Base-by-base conservation (phyloP, 1,139 yeast species). In the Yamadazyma spencermartinsiae region DNA sequence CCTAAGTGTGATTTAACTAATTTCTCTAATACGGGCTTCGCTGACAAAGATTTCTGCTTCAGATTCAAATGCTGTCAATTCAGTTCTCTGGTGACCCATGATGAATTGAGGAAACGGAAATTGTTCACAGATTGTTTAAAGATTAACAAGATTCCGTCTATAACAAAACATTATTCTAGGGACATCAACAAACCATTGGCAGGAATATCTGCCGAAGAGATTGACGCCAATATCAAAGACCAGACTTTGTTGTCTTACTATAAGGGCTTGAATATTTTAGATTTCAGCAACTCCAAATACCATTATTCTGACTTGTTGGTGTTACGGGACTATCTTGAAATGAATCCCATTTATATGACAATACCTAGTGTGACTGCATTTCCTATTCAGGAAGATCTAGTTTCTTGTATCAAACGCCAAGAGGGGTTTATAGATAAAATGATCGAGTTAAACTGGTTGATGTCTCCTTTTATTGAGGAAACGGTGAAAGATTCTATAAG, bases 381-480 rank as follows among this genome's bases (percentile, higher is more conserved):
- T 16, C 45, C 44, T 18, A 44, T 55, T 33, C 54, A 52, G 29
- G 63, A 58, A 38, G 66, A 65, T 39, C 48, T 68, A 28, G 65
- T 61, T 10, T 63, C 61, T 0, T 58, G 63, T 35, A 61, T 65
- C 9, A 13, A 53, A 12, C 50, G 66, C 11, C 72, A 68, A 42
- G 59, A 59, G 32, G 38, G 53, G 12, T 68, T 68, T 41, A 52
- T 57, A 8, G 55, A 50, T 17, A 60, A 60, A 37, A 63, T 68
- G 57, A 58, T 56, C 33, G 41, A 48, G 4, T 39, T 61, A 8
- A 56, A 63, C 39, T 63, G 67, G 68, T 38, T 66, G 4, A 49
- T 49, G 20, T 54, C 60, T 2, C 57, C 58, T 2, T 40, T 49
- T 11, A 39, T 59, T 3, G 33, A 31, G 9, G 51, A 49, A 11